Base-by-base conservation (phyloP, 257 asterid species). In the Jacaranda mimosifolia region DNA sequence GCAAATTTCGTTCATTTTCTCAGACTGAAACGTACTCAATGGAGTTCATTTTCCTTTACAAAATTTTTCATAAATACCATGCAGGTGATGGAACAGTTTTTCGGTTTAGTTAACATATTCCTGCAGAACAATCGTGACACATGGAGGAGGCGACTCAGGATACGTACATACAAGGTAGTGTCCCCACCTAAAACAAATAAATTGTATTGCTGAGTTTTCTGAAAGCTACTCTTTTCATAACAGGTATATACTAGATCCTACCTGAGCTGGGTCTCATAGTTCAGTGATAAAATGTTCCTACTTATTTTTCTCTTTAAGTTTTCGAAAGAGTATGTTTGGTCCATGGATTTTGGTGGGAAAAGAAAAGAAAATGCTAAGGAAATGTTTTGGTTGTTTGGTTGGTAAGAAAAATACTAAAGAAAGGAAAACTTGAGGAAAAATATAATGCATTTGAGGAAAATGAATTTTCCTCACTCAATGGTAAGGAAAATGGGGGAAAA, bases 31-130 rank as follows among this genome's bases (percentile, higher is more conserved):
- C 40, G 14, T n/a, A 26, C 32, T 35, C 40, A 26, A 73, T 63
- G 56, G 73, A 63, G 69, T 63, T 65, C 66, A 39, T 72, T 63
- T 62, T 57, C 48, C 38, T 49, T 75, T 45, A 59, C 75, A 35
- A 70, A 59, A 26, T 72, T 73, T 26, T 45, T 76, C 26, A 52
- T 75, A 75, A 49, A 57, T 73, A 51, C 55, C 72, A 65, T 83
- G 88, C 93, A 94, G 99, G 99, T 94, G 70, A 95, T 95, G 98
- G 99, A 95, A 68, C 99, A 95, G 83, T 95, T 95, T 75, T 95
- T 95, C 69, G 93, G 93, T 70, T 84, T 95, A 85, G 99, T 95
- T 19, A 95, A 95, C 86, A 95, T 95, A 72, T 95, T 95, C 90
- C 85, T 95, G 84, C 94, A 89, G 85, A 95, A 90, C 79, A 96